Evolutionary conservation across 192 early-diverging fungal genomes (phyloP).

Genomic region (Coemansia sp.): DNA sequence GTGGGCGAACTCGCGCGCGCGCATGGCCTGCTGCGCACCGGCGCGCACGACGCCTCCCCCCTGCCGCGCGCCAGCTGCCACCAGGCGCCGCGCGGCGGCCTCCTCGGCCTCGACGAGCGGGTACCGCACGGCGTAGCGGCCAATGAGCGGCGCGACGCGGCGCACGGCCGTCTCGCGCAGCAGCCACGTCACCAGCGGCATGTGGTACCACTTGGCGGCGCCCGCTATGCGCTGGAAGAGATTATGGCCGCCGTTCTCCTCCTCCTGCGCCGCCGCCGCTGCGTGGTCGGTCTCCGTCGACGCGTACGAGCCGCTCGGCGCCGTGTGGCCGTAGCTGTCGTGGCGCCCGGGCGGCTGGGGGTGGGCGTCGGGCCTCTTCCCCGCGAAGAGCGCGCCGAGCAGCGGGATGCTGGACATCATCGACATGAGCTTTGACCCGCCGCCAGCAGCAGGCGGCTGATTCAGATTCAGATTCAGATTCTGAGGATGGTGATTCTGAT

Average conservation of each 20-base stretch:
- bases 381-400: constrained; percentile 41
- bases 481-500: background rate
- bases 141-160: constrained; percentile 28
- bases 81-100: constrained; percentile 9
- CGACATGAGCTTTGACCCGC: constrained; percentile 37
- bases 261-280: background rate
- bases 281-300: constrained; percentile 10
- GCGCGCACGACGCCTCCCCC: constrained; percentile 19
- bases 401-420: constrained; percentile 44
- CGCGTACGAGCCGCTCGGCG: constrained; percentile 6
- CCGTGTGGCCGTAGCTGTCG: constrained; percentile 15
- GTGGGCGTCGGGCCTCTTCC: constrained; percentile 16
- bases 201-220: constrained; percentile 27
- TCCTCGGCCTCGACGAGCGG: constrained; percentile 49
- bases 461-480: background rate
- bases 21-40: constrained; percentile 31
- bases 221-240: constrained; percentile 15
- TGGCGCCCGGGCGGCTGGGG: constrained; percentile 10
- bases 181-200: constrained; percentile 22
- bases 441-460: background rate
- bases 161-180: constrained; percentile 22
- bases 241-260: constrained; percentile 5
- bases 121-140: constrained; percentile 45
- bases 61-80: constrained; percentile 6
- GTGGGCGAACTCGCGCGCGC: constrained; percentile 35